Evolutionary conservation across 2,329 filamentous ascomycete species (phyloP).

Genomic region (Huntiella bhutanensis): DNA sequence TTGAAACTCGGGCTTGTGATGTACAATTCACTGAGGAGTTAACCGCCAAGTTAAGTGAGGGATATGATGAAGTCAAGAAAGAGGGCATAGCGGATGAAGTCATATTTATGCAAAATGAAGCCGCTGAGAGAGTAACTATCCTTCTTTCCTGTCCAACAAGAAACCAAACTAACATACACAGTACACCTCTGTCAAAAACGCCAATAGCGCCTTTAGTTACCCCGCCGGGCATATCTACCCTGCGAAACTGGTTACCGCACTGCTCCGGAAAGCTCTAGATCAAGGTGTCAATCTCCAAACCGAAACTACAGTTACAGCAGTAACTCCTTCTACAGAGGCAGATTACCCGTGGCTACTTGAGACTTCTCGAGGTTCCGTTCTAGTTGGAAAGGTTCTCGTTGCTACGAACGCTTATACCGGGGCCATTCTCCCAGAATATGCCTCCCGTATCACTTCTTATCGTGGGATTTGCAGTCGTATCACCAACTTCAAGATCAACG

Average conservation of each 20-base stretch:
- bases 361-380: conserved; percentile 14
- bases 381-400: conserved; percentile 14
- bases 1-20: conserved; percentile 22
- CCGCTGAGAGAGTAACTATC: conserved; percentile 1
- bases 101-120: conserved; percentile 4
- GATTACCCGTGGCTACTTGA: conserved; percentile 11
- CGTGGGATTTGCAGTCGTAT: conserved; percentile 11
- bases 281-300: conserved; percentile 14
- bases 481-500: not conserved
- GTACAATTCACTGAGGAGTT: conserved; percentile 18
- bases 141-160: not conserved
- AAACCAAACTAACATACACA: conserved; percentile 1
- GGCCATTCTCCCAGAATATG: conserved; percentile 14
- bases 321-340: conserved; percentile 4
- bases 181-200: conserved; percentile 20
- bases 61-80: conserved; percentile 18
- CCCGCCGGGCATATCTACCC: conserved; percentile 14
- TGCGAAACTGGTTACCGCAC: conserved; percentile 13
- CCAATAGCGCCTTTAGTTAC: conserved; percentile 18
- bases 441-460: conserved; percentile 10
- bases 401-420: conserved; percentile 16
- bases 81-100: conserved; percentile 13
- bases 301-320: conserved; percentile 11
- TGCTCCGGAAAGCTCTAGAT: conserved; percentile 2
- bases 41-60: conserved; percentile 14